Conservation (phyloP, 2,329 filamentous ascomycete genomes). For the Pestalotiopsis sp. region DNA sequence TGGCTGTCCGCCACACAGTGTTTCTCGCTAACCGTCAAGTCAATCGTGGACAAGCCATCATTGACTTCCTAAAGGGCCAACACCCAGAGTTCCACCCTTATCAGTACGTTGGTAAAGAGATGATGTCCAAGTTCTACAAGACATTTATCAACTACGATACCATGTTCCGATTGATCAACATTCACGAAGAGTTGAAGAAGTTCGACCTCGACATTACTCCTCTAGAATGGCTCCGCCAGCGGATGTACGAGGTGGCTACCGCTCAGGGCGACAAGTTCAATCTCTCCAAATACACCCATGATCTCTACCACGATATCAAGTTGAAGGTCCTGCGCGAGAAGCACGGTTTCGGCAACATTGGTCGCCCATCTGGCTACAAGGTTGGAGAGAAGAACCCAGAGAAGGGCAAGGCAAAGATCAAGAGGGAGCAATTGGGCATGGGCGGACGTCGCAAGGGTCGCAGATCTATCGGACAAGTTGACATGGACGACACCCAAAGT, state of each 20-base stretch:
- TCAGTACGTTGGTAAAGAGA: constrained; percentile 56
- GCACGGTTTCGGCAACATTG: constrained; percentile 59
- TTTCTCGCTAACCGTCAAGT: constrained; percentile 58
- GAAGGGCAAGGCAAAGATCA: constrained; percentile 29
- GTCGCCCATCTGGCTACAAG: constrained; percentile 48
- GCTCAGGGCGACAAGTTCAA: constrained; percentile 50
- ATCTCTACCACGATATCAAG: constrained; percentile 59
- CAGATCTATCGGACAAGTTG: constrained; percentile 32
- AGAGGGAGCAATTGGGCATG: constrained; percentile 23
- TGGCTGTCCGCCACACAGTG: constrained; percentile 39
- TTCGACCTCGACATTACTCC: constrained; percentile 55
- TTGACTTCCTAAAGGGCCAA: constrained; percentile 47
- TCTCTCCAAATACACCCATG: constrained; percentile 50
- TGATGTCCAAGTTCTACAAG: constrained; percentile 42
- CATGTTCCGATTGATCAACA: constrained; percentile 55
- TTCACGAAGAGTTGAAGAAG: constrained; percentile 54
- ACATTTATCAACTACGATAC: constrained; percentile 56
- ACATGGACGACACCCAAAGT: constrained; percentile 24
- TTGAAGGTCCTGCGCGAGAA: constrained; percentile 49
- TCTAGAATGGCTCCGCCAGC: constrained; percentile 58
- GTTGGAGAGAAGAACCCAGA: constrained; percentile 40
- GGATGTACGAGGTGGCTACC: constrained; percentile 51
- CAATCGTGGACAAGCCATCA: constrained; percentile 54
- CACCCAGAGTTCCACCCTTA: constrained; percentile 56
- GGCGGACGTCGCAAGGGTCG: constrained; percentile 26